phyloP scores from a whole-genome alignment of 805 yeast genomes.

The Yamadazyma phyllophila region DNA sequence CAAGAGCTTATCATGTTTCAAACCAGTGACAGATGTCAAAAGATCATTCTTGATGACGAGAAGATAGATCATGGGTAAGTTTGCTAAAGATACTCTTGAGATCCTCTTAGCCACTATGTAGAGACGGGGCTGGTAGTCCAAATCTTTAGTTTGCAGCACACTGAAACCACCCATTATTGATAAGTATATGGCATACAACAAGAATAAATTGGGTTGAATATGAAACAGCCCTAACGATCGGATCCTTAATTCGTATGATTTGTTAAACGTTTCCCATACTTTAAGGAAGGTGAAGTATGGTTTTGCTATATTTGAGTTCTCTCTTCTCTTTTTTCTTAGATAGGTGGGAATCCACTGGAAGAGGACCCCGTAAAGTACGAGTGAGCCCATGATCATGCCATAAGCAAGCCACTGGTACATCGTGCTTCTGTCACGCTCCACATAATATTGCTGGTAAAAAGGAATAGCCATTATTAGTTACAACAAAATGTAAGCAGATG shows the following conservation, averaged over 20 bases:
- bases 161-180: conserved; percentile 29
- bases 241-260: conserved; percentile 18
- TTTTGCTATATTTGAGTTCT: conserved; percentile 13
- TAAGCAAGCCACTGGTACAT: conserved; percentile 37
- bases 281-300: conserved; percentile 27
- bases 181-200: conserved; percentile 26
- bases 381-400: conserved; percentile 21
- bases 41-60: conserved; percentile 40
- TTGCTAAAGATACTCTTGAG: conserved; percentile 39
- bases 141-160: conserved; percentile 31
- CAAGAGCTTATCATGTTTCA: conserved; percentile 37
- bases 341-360: conserved; percentile 42
- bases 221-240: conserved; percentile 23
- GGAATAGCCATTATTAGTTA: conserved; percentile 22
- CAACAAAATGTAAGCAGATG: not conserved
- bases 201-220: conserved; percentile 41
- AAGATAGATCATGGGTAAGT: conserved; percentile 37
- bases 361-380: conserved; percentile 39
- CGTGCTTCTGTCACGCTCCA: conserved; percentile 36
- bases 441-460: conserved; percentile 35
- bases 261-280: conserved; percentile 27
- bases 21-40: conserved; percentile 39
- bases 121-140: conserved; percentile 36
- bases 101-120: conserved; percentile 45
- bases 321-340: conserved; percentile 24